Conservation (phyloP, 192 early-diverging fungal species). For the Rhizophagus prolifer region DNA sequence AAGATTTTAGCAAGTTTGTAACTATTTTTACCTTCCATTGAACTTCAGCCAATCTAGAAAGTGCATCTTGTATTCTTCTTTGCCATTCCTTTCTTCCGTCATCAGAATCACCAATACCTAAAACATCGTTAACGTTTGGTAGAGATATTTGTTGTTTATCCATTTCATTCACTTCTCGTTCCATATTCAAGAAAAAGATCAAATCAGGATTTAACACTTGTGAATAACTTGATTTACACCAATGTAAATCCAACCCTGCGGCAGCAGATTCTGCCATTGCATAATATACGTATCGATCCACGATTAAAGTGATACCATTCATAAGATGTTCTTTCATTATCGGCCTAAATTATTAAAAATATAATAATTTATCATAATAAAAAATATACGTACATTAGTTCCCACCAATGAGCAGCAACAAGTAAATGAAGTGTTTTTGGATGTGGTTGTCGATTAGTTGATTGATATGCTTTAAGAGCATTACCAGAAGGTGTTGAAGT, state of each 20-base stretch:
- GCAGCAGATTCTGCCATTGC: constrained; percentile 23
- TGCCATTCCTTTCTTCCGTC: constrained; percentile 15
- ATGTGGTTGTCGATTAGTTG: constrained; percentile 18
- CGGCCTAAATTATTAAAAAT: constrained; percentile 1
- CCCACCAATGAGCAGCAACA: constrained; percentile 29
- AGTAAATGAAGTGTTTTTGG: constrained; percentile 30
- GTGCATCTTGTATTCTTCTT: constrained; percentile 25
- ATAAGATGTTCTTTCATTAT: constrained; percentile 23
- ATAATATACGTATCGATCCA: constrained; percentile 26
- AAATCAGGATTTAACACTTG: constrained; percentile 23
- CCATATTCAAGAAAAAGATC: constrained; percentile 23
- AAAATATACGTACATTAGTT: constrained; percentile 20
- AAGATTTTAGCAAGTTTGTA: neutral
- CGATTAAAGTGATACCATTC: constrained; percentile 23
- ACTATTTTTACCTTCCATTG: constrained; percentile 23
- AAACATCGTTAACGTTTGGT: neutral
- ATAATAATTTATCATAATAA: neutral
- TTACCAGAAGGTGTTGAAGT: constrained; percentile 20
- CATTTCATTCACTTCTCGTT: neutral
- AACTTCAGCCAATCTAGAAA: constrained; percentile 9
- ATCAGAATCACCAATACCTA: constrained; percentile 1
- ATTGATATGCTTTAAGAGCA: constrained; percentile 17
- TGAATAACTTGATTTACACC: constrained; percentile 23
- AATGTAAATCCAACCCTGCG: constrained; percentile 18
- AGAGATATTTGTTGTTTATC: neutral